phyloP scores from a whole-genome alignment of 345 rosid genomes.

The Citrus glauca region DNA sequence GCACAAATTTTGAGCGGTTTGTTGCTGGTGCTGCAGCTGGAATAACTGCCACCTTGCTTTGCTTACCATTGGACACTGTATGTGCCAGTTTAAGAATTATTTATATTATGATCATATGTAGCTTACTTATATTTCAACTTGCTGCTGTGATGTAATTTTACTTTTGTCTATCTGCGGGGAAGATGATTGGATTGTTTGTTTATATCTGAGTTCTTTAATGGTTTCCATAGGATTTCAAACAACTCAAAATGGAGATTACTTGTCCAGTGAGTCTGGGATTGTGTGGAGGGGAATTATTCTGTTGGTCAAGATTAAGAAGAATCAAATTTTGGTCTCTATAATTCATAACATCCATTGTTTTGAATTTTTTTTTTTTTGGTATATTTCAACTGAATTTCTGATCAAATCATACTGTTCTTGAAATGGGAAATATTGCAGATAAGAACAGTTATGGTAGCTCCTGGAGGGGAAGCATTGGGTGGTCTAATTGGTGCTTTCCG shows the following conservation, averaged over 20 bases:
- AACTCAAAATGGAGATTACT: background rate
- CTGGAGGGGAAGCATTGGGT: slow-evolving; percentile 90
- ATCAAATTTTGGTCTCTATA: background rate
- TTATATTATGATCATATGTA: background rate
- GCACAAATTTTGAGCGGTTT: slow-evolving; percentile 82
- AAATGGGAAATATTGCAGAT: slow-evolving; percentile 36
- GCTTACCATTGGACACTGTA: slow-evolving; percentile 97
- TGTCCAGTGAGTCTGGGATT: background rate
- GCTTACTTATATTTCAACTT: background rate
- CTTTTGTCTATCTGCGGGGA: too few species aligned
- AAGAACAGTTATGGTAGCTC: slow-evolving; percentile 83
- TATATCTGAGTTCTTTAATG: background rate
- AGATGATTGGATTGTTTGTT: too few species aligned
- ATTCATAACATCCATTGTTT: background rate
- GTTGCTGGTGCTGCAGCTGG: slow-evolving; percentile 96
- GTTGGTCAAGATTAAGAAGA: background rate
- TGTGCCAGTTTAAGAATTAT: slow-evolving; percentile 16
- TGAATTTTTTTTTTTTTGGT: background rate
- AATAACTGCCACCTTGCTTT: slow-evolving; percentile 80
- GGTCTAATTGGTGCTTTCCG: slow-evolving; percentile 73
- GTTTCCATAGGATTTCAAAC: background rate
- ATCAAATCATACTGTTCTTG: background rate
- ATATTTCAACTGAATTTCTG: background rate
- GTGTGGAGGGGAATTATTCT: background rate
- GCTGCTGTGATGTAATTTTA: background rate